Base-by-base conservation (phyloP, 73 alveolate species). In the Paramecium bursaria region DNA sequence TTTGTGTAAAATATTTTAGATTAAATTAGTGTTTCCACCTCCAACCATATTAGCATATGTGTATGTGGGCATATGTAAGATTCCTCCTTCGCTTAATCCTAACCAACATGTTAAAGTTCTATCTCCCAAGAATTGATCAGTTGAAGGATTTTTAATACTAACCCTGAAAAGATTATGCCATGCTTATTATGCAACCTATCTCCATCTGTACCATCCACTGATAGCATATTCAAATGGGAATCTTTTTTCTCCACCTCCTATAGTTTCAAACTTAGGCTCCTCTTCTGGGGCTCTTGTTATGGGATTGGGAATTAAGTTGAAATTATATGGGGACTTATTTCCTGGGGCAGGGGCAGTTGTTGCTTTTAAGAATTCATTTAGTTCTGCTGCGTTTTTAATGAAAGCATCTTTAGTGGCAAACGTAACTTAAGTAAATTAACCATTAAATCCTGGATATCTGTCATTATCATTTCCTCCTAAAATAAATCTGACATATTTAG, bases 111-210 rank as follows among this genome's bases (percentile, higher is more conserved):
- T 67, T 27, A 67, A 67, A 3, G 82, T 67, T 67, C 82, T 67
- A 7, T 67, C 82, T 39, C 82, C 82, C 19, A 67, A 17, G 23
- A 33, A 67, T 3, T 42, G 46, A 67, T 74, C 86, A 4, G 79
- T 48, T 74, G 86, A 74, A 46, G 86, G 86, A 7, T 50, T n/a
- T 15, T 74, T 74, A 15, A 74, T 14, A 5, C 26, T 48, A 17
- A 74, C 86, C 47, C 86, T 74, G 76, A 74, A 74, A 6, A 74
- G 48, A 21, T 74, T 74, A 29, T 74, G 86, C 86, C 86, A 74
- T 4, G 86, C 75, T 48, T 47, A 33, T 7, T 74, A 74, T 2
- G 86, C 86, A 23, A 55, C 47, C 15, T 49, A 75, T 23, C 31
- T 74, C 86, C 86, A 74, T 48, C 47, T 49, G 48, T 22, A 4